These are phyloP conservation scores for Tubosaeta sp. DNA, from an alignment of 768 basidiomycete species.

Conservation along the genomic window DNA sequence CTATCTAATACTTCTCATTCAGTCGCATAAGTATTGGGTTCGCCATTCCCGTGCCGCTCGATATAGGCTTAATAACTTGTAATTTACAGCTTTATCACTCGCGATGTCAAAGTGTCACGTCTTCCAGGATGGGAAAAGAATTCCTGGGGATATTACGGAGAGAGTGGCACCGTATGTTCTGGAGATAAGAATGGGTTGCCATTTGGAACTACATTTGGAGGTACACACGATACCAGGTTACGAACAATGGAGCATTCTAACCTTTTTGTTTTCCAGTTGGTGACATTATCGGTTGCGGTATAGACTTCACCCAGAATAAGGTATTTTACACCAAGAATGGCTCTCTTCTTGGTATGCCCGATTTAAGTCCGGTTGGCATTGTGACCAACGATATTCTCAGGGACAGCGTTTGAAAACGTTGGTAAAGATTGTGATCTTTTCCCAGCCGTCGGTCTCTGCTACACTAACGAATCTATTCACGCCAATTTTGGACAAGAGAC, in stretches of 20 bases:
- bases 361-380: constrained; percentile 2
- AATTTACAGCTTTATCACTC: constrained; percentile 56
- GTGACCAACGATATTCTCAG: constrained; percentile 33
- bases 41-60: constrained; percentile 16
- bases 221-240: constrained; percentile 41
- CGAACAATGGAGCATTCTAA: neutral
- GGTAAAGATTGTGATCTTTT: constrained; percentile 65
- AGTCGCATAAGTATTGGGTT: constrained; percentile 84
- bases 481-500: constrained; percentile 86
- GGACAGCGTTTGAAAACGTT: constrained; percentile 67
- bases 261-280: constrained; percentile 48
- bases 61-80: constrained; percentile 10
- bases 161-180: constrained; percentile 77
- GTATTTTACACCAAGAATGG: constrained; percentile 94
- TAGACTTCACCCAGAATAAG: constrained; percentile 78
- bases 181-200: constrained; percentile 65
- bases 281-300: constrained; percentile 87
- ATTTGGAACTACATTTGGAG: constrained; percentile 78
- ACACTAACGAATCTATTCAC: constrained; percentile 69
- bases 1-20: constrained; percentile 15
- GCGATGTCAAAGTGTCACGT: constrained; percentile 61
- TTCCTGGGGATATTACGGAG: constrained; percentile 94
- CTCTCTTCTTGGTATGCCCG: constrained; percentile 50
- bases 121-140: constrained; percentile 83
- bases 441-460: constrained; percentile 86